These are phyloP conservation scores for Silene coronaria DNA, from an alignment of 179 eudicot genomes.

Conservation along the genomic window DNA sequence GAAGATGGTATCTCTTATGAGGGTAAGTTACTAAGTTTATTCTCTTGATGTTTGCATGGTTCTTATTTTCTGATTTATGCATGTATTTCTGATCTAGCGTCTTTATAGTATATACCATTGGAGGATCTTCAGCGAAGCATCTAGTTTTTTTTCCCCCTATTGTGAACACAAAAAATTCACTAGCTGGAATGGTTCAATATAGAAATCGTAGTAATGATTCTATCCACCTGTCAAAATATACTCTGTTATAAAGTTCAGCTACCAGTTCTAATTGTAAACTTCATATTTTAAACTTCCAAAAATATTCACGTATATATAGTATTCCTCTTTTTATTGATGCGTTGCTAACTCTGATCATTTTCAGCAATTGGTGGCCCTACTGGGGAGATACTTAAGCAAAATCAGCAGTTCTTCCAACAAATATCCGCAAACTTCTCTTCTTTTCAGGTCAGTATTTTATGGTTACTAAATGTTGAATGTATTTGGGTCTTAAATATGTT, in stretches of 20 bases:
- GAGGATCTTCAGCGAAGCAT: background rate
- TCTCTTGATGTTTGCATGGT: background rate
- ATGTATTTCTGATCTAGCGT: background rate
- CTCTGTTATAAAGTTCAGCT: background rate
- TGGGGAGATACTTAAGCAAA: constrained; percentile 89
- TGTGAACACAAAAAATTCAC: background rate
- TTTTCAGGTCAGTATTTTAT: constrained; percentile 44
- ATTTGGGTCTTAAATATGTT: background rate
- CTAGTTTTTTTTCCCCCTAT: background rate
- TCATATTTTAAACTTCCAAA: background rate
- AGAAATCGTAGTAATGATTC: background rate
- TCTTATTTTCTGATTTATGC: constrained; percentile 3
- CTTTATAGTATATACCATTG: background rate
- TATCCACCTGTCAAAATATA: background rate
- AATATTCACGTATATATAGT: background rate
- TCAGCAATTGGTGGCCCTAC: constrained; percentile 85
- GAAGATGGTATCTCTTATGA: constrained; percentile 82
- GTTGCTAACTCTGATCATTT: constrained; percentile 22
- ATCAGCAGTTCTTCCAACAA: constrained; percentile 64
- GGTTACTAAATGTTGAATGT: background rate
- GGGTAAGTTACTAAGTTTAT: constrained; percentile 36
- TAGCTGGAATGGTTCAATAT: background rate
- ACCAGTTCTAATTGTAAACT: background rate
- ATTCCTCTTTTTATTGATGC: background rate
- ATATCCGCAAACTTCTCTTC: constrained; percentile 65